A percentile compares a stretch with the other conserved stretches of the same genome.
These are phyloP conservation scores for Linnemannia elongata DNA, from an alignment of 192 early-diverging fungal genomes.

Conservation along the genomic window DNA sequence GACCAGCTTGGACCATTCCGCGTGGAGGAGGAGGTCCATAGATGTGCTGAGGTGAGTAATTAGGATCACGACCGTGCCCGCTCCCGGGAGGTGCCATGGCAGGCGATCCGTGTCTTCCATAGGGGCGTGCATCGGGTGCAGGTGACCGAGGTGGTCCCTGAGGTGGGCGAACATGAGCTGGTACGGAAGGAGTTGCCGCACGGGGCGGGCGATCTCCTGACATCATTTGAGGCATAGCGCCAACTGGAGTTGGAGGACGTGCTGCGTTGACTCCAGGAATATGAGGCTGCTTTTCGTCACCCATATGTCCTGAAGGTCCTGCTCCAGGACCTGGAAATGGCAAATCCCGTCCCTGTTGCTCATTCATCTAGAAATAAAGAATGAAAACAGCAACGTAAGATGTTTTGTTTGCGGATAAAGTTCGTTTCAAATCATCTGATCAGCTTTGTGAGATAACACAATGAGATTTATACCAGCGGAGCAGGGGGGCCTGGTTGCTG, in stretches of 20 bases:
- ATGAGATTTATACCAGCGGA: background rate
- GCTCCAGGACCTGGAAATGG: constrained; percentile 33
- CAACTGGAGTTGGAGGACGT: constrained; percentile 38
- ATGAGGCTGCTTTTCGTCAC: constrained; percentile 47
- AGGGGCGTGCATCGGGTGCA: constrained; percentile 22
- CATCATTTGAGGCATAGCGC: constrained; percentile 55
- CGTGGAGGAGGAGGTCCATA: constrained; percentile 36
- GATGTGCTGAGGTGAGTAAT: constrained; percentile 30
- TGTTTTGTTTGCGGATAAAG: background rate
- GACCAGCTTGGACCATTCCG: constrained; percentile 31
- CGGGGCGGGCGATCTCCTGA: constrained; percentile 32
- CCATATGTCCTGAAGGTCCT: constrained; percentile 19
- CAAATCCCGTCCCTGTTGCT: constrained; percentile 34
- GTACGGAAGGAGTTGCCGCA: constrained; percentile 10
- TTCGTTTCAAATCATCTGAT: background rate
- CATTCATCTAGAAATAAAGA: constrained; percentile 17
- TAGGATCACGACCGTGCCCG: constrained; percentile 36
- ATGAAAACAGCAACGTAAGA: background rate
- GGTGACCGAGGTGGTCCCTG: constrained; percentile 30
- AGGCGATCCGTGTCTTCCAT: constrained; percentile 34
- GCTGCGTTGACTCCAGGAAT: constrained; percentile 45
- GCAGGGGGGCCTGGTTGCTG: constrained; percentile 16
- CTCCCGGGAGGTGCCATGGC: constrained; percentile 32
- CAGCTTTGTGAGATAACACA: background rate
- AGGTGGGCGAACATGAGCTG: constrained; percentile 11